These are phyloP conservation scores for Zychaea mexicana DNA, from an alignment of 371 early-diverging fungal species.

Conservation along the genomic window DNA sequence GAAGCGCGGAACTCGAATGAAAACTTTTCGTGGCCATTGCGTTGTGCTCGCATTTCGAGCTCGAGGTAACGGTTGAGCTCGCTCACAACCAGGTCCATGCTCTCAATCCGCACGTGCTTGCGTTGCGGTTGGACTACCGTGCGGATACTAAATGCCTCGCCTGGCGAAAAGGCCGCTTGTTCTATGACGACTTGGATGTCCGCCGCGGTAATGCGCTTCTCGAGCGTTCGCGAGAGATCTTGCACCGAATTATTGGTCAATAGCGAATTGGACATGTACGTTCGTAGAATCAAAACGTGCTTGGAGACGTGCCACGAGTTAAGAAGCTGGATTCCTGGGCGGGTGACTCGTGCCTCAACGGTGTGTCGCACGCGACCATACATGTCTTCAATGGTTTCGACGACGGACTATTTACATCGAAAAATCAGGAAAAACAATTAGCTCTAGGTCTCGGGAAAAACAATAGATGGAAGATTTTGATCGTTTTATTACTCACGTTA, in stretches of 20 bases:
- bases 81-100: constrained; percentile 32
- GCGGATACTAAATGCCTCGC: constrained; percentile 42
- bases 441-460: too few species aligned
- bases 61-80: constrained; percentile 34
- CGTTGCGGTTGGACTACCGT: constrained; percentile 37
- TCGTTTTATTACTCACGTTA: constrained; percentile 28
- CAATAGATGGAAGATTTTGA: neutral
- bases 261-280: constrained; percentile 44
- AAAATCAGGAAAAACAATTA: neutral
- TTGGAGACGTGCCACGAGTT: constrained; percentile 31
- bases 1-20: constrained; percentile 15
- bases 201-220: constrained; percentile 31
- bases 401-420: constrained; percentile 28
- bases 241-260: constrained; percentile 41
- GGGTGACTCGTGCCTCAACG: constrained; percentile 35
- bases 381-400: constrained; percentile 41
- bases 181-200: constrained; percentile 44
- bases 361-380: constrained; percentile 45
- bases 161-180: constrained; percentile 45
- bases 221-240: constrained; percentile 40
- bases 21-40: constrained; percentile 24
- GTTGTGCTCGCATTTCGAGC: constrained; percentile 36
- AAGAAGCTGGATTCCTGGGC: constrained; percentile 37
- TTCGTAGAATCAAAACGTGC: constrained; percentile 35
- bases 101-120: constrained; percentile 37